Base-by-base conservation (phyloP, 768 basidiomycete genomes). In the Tylopilus felleus region DNA sequence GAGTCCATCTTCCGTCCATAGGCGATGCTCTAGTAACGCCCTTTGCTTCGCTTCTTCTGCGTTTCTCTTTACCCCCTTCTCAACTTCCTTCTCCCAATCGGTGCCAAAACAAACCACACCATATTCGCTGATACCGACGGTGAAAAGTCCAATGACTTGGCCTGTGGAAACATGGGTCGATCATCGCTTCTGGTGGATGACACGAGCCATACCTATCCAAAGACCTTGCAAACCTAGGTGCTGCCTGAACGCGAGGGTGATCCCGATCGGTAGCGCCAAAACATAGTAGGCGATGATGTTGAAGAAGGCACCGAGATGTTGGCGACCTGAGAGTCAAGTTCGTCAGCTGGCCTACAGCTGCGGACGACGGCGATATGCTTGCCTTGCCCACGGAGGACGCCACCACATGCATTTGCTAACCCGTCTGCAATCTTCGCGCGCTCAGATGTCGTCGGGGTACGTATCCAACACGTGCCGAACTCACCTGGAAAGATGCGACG, bases 251-350 rank as follows among this genome's bases (percentile, higher is more conserved):
- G 81, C 81, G 12, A 83, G 75, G 2, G 71, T 74, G 50, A 80
- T 76, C 12, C 80, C 81, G 21, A 82, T 63, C 0, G 81, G 81
- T 2, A 82, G 65, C 5, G 80, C 81, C 35, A 82, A 63, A 1
- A 80, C 71, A 53, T 82, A 83, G 65, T 82, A 82, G 35, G 87
- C 86, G 16, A 87, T 69, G 23, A 86, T 64, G 64, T 90, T 89
- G 73, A 90, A 88, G 8, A 82, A 60, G 8, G 88, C 88, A 8
- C 88, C 88, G 17, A 90, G 77, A 56, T 85, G 83, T 64, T 90
- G 88, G 19, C 85, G 67, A 8, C 74, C 76, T 72, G 58, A 49
- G 43, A 21, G 19, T 33, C 21, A 35, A 21, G 16, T 55, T 25
- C 33, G 16, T 68, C 36, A 59, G 60, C 21, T 8, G 9, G 12